Evolutionary conservation across 345 rosid genomes (phyloP), one percentile per base, ranked within the genome.

Genomic region (Melastoma malabathricum): DNA sequence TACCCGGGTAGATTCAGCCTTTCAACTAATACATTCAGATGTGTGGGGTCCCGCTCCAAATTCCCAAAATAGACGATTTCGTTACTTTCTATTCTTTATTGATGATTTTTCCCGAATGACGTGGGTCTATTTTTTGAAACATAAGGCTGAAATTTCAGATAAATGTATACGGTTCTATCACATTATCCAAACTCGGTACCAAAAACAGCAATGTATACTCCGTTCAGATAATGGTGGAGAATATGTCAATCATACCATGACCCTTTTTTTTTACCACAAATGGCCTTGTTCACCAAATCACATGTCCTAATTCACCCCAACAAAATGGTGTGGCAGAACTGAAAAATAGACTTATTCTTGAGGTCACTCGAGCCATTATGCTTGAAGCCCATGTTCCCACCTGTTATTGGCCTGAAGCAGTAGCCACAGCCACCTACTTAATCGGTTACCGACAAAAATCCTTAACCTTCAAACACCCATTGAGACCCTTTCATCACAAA

Each of bases 71-170:
- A 56, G 0, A 0, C 0, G 20, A 13, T 0, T 3, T 48, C 8
- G 0, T 0, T 57, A 4, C 34, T 63, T 63, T 56, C 52, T 57
- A 13, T 51, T 15, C 1, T 45, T 51, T 16, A 3, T 39, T 1
- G 43, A 57, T 8, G 49, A 57, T 2, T 57, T 14, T 2, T 46
- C 58, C 13, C 23, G 17, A 2, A 57, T 51, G 49, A 39, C 54
- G 3, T 50, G 46, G 23, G 44, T 57, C 10, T 58, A 46, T 25
- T 0, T 2, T 27, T 1, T 64, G 18, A 64, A 57, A 18, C 46
- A 13, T 10, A 27, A 64, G 46, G 13, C 46, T 51, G 41, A 58
- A 13, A 23, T 47, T 29, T 16, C 9, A 13, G 16, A n/a, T 10
- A 51, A 23, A 25, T 31, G 23, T 16, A 0, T 3, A 13, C 18